Base-by-base conservation (phyloP, 306 rosid species). In the Inga laurina region DNA sequence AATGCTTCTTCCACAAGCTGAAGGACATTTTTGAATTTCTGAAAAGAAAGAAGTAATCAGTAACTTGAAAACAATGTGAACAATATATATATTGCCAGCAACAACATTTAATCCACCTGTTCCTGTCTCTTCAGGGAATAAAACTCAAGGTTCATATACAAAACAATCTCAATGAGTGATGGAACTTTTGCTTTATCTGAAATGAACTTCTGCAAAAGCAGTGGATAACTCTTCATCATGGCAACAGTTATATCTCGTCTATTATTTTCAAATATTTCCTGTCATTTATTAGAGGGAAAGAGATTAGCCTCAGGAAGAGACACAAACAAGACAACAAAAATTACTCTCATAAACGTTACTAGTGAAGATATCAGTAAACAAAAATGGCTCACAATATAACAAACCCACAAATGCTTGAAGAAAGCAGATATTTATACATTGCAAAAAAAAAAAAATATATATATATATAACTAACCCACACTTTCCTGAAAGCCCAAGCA, bases 121-220 rank as follows among this genome's bases (percentile, higher is more conserved):
- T 96, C 98, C 88, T 96, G 94, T 86, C 98, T 92, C 91, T 91
- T 92, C 83, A 89, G 72, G 81, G 98, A 93, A 87, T 96, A 93
- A 73, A 90, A 88, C 86, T 90, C 97, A 88, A 96, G 97, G 79
- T 93, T 91, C 93, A 92, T 91, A 84, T 90, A 85, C 88, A 93
- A 80, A 83, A 91, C 87, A 82, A 93, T 92, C 82, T 93, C 97
- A 82, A 91, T 90, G 81, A 96, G 85, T 10, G 91, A 89, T 76
- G 97, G 85, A 27, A 93, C 87, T 93, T 96, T 93, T 59, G 93
- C 86, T 89, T 90, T 92, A 83, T 96, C 98, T 69, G 99, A 91
- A 88, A 96, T 90, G 88, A 89, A 96, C 88, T 96, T 96, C 79
- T 87, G 93, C 87, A 96, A 89, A 76, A 96, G 96, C 76, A 83